Percentiles rank a stretch among this genome's conserved stretches.
Conservation (phyloP, 306 rosid genomes). For the Vigna mungo region DNA sequence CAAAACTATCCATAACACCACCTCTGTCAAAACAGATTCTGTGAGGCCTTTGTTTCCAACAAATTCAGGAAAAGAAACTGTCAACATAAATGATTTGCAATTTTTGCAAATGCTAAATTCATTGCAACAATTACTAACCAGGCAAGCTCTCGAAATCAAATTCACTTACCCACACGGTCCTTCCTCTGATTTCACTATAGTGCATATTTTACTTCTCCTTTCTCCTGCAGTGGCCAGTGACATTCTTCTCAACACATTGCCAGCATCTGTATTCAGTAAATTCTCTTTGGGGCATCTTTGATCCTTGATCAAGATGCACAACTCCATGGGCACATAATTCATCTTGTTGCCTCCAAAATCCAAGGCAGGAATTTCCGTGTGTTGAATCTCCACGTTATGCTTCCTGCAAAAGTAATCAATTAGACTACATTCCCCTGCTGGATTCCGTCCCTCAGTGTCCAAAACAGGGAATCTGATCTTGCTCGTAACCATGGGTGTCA, state of each 20-base stretch:
- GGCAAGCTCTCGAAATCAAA: not conserved
- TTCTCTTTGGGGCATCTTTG: slow-evolving; percentile 65
- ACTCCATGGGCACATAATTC: slow-evolving; percentile 71
- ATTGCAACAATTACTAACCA: not conserved
- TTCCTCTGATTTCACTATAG: slow-evolving; percentile 46
- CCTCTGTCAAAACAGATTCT: slow-evolving; percentile 57
- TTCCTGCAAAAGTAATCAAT: slow-evolving; percentile 50
- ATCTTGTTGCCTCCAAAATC: slow-evolving; percentile 54
- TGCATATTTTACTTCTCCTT: slow-evolving; percentile 46
- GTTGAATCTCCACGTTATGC: slow-evolving; percentile 27
- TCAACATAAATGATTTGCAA: not conserved
- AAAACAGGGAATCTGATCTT: slow-evolving; percentile 41
- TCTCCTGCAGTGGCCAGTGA: slow-evolving; percentile 43
- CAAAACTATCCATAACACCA: slow-evolving; percentile 58
- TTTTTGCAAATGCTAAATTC: not conserved
- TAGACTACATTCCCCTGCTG: slow-evolving; percentile 34
- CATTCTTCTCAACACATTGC: slow-evolving; percentile 44
- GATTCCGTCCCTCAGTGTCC: slow-evolving; percentile 46
- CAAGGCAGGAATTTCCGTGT: slow-evolving; percentile 61
- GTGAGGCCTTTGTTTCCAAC: slow-evolving; percentile 10
- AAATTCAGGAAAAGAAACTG: not conserved
- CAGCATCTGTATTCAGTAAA: slow-evolving; percentile 35
- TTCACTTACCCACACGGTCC: slow-evolving; percentile 77
- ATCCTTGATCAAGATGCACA: slow-evolving; percentile 68
- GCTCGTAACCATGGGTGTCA: slow-evolving; percentile 42